Conservation (phyloP, 495 filamentous ascomycete species). For the Aspergillus nidulans region DNA sequence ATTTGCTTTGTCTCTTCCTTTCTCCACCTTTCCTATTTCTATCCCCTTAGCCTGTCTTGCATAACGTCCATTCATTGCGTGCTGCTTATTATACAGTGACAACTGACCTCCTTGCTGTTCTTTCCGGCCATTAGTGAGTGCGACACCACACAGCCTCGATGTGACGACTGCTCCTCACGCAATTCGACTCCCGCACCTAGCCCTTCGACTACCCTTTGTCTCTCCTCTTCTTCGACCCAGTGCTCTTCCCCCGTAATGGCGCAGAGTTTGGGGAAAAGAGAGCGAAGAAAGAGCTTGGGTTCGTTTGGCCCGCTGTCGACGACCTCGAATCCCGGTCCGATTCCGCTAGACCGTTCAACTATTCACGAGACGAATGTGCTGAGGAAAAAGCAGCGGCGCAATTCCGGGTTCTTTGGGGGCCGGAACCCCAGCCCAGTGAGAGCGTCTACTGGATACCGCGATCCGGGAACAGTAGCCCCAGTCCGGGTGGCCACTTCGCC, state of each 20-base stretch:
- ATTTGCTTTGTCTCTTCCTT: constrained; percentile 20
- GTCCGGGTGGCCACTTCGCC: constrained; percentile 20
- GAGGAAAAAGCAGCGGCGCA: constrained; percentile 39
- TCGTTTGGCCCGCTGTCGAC: constrained; percentile 31
- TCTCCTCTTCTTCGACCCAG: constrained; percentile 14
- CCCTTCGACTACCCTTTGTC: constrained; percentile 2
- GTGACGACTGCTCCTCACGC: constrained; percentile 23
- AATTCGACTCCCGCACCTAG: constrained; percentile 10
- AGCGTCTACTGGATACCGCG: constrained; percentile 21
- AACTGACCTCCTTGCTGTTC: constrained; percentile 14
- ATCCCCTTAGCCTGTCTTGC: constrained; percentile 18
- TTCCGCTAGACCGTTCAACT: constrained; percentile 33
- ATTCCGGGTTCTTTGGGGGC: constrained; percentile 43
- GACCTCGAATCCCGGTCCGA: constrained; percentile 20
- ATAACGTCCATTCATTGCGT: constrained; percentile 14
- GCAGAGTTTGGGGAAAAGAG: constrained; percentile 33
- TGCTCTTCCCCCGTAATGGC: constrained; percentile 32
- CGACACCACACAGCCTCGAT: constrained; percentile 33
- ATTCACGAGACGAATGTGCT: constrained; percentile 33
- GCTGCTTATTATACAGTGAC: constrained; percentile 15
- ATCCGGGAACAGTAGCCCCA: constrained; percentile 28
- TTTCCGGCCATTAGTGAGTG: constrained; percentile 24
- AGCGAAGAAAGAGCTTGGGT: constrained; percentile 45
- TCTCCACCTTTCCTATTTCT: constrained; percentile 18
- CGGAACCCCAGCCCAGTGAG: constrained; percentile 24